Evolutionary conservation across 805 yeast species (phyloP).

Genomic region (Starmerella riodocensis): DNA sequence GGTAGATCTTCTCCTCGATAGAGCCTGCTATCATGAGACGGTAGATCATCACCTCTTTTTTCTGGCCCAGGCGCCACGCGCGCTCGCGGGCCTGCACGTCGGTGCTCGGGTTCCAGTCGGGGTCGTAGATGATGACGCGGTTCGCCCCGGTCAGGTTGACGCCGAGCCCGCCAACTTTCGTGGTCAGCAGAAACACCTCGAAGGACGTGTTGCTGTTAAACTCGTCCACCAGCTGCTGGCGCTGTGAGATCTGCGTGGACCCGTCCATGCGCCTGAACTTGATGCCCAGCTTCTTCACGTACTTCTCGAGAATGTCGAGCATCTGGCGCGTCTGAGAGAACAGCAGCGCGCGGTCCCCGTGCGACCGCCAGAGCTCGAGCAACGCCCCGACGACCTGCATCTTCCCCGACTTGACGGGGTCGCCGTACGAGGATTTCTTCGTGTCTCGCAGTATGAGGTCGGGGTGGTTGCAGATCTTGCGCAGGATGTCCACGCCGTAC

Average conservation of each 20-base stretch:
- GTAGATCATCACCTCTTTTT: conserved; percentile 78
- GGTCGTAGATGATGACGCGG: conserved; percentile 85
- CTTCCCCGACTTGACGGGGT: conserved; percentile 58
- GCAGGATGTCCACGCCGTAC: conserved; percentile 75
- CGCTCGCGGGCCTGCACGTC: conserved; percentile 94
- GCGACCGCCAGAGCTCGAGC: conserved; percentile 58
- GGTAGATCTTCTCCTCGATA: conserved; percentile 92
- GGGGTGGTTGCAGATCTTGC: conserved; percentile 95
- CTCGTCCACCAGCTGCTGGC: conserved; percentile 70
- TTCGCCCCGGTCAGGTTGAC: conserved; percentile 91
- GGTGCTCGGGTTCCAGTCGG: conserved; percentile 98
- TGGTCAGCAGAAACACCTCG: conserved; percentile 67
- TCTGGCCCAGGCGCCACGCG: conserved; percentile 96
- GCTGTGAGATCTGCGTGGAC: conserved; percentile 58
- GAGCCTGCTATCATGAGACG: conserved; percentile 88
- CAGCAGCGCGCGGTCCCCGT: conserved; percentile 67
- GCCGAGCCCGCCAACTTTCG: conserved; percentile 93
- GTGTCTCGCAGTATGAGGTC: conserved; percentile 49
- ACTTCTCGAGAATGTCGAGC: conserved; percentile 72
- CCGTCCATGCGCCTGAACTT: conserved; percentile 86
- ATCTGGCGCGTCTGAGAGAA: conserved; percentile 90
- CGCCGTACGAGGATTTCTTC: conserved; percentile 31
- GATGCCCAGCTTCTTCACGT: conserved; percentile 36
- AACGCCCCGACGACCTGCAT: conserved; percentile 76
- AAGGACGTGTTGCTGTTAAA: conserved; percentile 53